Evolutionary conservation across 176 grass and related monocot genomes (phyloP), one percentile per base, ranked within the genome.

Genomic region (Alloteropsis semialata): DNA sequence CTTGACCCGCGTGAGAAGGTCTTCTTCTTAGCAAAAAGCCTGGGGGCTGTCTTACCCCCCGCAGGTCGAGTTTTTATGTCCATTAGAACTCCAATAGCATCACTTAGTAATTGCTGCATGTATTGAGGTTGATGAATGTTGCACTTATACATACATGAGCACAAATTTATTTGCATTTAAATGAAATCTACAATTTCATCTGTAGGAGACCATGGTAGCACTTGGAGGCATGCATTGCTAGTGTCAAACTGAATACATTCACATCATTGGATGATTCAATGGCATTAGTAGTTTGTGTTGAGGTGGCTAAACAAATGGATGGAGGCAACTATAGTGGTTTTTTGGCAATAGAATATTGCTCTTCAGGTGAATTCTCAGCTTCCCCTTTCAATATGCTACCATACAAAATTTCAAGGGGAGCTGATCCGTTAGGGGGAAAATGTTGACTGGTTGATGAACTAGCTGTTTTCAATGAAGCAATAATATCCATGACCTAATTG

Each of bases 321-420:
- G 84, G 84, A 64, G 58, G 18, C 79, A 90, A 86, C 65, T 57
- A 59, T 90, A 90, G 72, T 86, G 65, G 46, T 56, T 82, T 90
- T 90, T 82, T 73, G 39, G 65, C 73, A 79, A 86, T 79, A 86
- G 48, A 83, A 86, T 50, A 77, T 82, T 83, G 88, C 74, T 90
- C 19, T 78, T 78, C 88, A 90, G 88, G 88, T 90, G 88, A 86
- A 77, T 39, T 86, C 74, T 90, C 79, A 86, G 88, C 79, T 90
- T 86, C 88, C 79, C 84, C 79, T 83, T 90, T 53, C 48, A 78
- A 69, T 78, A 59, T 41, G 22, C 22, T 41, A 41, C 32, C 57
- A 42, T 72, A 77, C 44, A 86, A 82, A 24, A 50, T 78, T 82
- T 53, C 28, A 72, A 74, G 88, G 83, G 88, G 88, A 90, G 79